These are phyloP conservation scores for Seiridium unicorne DNA, from an alignment of 2,329 filamentous ascomycete genomes.

Conservation along the genomic window DNA sequence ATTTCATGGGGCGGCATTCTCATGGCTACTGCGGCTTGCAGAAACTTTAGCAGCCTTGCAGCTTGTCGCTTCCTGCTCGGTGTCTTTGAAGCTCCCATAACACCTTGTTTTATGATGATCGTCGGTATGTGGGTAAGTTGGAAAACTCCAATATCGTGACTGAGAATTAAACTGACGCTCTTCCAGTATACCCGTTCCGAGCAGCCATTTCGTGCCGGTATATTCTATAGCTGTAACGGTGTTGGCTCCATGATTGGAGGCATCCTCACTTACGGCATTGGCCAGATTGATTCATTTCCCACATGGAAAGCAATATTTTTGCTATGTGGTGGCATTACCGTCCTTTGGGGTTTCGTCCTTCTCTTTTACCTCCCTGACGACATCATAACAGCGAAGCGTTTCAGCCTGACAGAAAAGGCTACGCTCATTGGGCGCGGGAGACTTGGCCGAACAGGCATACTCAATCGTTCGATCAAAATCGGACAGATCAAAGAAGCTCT, in stretches of 20 bases:
- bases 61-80: constrained; percentile 44
- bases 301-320: constrained; percentile 45
- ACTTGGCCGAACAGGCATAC: constrained; percentile 38
- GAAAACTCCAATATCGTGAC: not conserved
- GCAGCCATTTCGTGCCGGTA: constrained; percentile 44
- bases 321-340: constrained; percentile 40
- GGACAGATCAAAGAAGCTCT: constrained; percentile 47
- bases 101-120: constrained; percentile 49
- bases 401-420: constrained; percentile 40
- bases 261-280: constrained; percentile 35
- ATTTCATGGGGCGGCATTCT: constrained; percentile 35
- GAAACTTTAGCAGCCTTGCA: constrained; percentile 39
- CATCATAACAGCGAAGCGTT: constrained; percentile 38
- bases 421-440: constrained; percentile 36
- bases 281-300: constrained; percentile 36
- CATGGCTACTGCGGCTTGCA: constrained; percentile 38
- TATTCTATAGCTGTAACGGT: constrained; percentile 40
- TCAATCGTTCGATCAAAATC: constrained; percentile 45
- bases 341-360: constrained; percentile 38
- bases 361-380: constrained; percentile 40
- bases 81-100: constrained; percentile 45
- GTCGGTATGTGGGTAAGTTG: constrained; percentile 40
- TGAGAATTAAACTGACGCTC: not conserved
- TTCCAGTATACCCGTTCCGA: constrained; percentile 40
- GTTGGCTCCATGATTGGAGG: constrained; percentile 35